Evolutionary conservation across 805 yeast species (phyloP).

Genomic region (Sungouiozyma intestinalis): DNA sequence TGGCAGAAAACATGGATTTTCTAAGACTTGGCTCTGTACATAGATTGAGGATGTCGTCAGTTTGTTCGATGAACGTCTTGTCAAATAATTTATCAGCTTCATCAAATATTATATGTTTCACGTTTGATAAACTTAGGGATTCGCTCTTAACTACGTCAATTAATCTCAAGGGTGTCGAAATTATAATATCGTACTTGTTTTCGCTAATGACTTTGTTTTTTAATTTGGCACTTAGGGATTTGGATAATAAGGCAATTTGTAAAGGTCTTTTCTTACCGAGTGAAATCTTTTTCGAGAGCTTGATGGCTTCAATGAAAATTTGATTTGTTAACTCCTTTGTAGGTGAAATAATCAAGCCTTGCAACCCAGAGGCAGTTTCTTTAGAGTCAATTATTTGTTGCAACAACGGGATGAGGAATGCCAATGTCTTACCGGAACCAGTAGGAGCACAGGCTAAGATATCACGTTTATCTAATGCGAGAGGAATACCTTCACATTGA

Average conservation of each 20-base stretch:
- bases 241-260: conserved; percentile 55
- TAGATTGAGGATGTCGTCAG: conserved; percentile 62
- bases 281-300: conserved; percentile 34
- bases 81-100: conserved; percentile 95
- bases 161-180: conserved; percentile 82
- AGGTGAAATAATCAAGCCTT: conserved; percentile 81
- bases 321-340: conserved; percentile 91
- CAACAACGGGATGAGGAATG: conserved; percentile 75
- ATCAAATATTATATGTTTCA: conserved; percentile 76
- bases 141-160: conserved; percentile 65
- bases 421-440: conserved; percentile 94
- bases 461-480: conserved; percentile 58
- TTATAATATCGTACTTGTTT: conserved; percentile 64
- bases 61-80: conserved; percentile 76
- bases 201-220: conserved; percentile 48
- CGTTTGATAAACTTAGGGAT: conserved; percentile 47
- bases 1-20: conserved; percentile 86
- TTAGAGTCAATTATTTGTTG: conserved; percentile 27
- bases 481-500: conserved; percentile 84
- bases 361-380: conserved; percentile 34
- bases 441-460: conserved; percentile 94
- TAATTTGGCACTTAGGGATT: conserved; percentile 59
- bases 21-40: conserved; percentile 36
- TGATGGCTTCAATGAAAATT: conserved; percentile 58
- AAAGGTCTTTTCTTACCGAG: conserved; percentile 40